A percentile compares a stretch with the other conserved stretches of the same genome.
Conservation (phyloP, 331 rosid species). For the Telfairia occidentalis region DNA sequence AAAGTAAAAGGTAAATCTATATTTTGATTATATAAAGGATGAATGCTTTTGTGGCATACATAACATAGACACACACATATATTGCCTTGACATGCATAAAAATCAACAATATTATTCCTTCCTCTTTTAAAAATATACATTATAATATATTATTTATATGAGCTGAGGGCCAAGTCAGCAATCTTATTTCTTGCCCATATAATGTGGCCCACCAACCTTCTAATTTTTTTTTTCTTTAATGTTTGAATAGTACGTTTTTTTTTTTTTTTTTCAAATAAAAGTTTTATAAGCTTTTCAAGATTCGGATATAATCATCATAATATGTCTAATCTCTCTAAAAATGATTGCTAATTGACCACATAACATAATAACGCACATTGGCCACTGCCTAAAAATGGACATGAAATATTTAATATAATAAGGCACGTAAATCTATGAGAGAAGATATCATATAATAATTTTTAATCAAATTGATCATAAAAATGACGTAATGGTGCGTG, state of each 20-base stretch:
- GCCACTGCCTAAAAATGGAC: neutral
- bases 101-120: neutral
- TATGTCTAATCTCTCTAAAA: neutral
- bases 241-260: neutral
- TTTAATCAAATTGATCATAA: neutral
- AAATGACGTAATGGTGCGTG: neutral
- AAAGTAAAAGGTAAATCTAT: neutral
- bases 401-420: neutral
- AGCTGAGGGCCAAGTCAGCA: neutral
- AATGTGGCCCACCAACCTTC: neutral
- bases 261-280: neutral
- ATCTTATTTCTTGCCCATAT: neutral
- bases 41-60: neutral
- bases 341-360: slow-evolving; percentile 7
- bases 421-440: neutral
- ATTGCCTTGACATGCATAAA: neutral
- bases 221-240: neutral
- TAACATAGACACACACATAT: too few species aligned
- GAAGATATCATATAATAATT: neutral
- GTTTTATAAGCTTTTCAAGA: neutral
- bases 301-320: neutral
- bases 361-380: neutral
- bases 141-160: neutral
- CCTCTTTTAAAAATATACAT: neutral
- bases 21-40: neutral